phyloP scores from a whole-genome alignment of 257 asterid genomes.

The Primulina tabacum region DNA sequence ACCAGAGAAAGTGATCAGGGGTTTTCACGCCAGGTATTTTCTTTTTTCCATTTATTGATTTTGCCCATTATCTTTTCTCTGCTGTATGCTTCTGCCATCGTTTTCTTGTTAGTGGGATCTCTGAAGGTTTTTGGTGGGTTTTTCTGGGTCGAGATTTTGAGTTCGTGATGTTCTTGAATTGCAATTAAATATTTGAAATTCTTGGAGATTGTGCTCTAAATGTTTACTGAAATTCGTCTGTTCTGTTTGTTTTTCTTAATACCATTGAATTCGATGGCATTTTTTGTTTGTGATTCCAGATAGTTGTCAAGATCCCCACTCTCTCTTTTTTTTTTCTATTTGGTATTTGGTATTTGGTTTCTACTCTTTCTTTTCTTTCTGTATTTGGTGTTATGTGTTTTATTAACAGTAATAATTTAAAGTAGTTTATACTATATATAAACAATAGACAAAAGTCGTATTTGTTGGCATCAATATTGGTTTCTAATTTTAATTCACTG shows the following conservation, averaged over 20 bases:
- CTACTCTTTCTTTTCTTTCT: too few species aligned
- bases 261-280: slow-evolving; percentile 7
- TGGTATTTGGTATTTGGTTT: neutral
- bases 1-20: slow-evolving; percentile 35
- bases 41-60: neutral
- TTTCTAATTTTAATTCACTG: neutral
- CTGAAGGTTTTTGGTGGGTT: slow-evolving; percentile 20
- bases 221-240: neutral
- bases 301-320: neutral
- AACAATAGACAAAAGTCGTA: neutral
- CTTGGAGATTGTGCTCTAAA: neutral
- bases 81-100: slow-evolving; percentile 5
- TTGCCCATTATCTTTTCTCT: neutral
- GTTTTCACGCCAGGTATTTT: slow-evolving; percentile 38
- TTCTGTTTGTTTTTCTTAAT: neutral
- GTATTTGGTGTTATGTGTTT: neutral
- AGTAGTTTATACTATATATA: neutral
- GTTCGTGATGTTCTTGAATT: slow-evolving; percentile 19
- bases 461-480: neutral
- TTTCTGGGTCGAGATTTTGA: slow-evolving; percentile 13
- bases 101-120: slow-evolving; percentile 5
- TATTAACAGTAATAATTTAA: too few species aligned
- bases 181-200: neutral
- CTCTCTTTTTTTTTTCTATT: neutral
- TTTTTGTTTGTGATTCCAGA: neutral